Percentiles rank a stretch among this genome's conserved stretches.
Conservation (phyloP, 2,329 filamentous ascomycete genomes). For the Trichoderma endophyticum region DNA sequence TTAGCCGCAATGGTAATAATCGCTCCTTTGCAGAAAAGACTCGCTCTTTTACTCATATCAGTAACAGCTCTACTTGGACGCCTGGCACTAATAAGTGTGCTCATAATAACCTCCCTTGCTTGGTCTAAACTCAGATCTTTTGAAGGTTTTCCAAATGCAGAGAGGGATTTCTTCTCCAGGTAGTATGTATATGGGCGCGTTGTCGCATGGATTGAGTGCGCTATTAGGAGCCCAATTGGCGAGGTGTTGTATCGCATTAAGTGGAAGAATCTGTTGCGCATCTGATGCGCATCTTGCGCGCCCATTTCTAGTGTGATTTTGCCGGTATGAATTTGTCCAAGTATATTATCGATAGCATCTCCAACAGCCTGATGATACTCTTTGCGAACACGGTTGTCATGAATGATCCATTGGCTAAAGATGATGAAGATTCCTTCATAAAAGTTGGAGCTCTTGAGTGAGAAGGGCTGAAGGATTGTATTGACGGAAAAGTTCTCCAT, state of each 20-base stretch:
- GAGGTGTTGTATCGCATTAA: background rate
- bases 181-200: background rate
- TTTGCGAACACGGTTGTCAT: background rate
- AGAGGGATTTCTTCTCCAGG: background rate
- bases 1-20: background rate
- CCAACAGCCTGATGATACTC: background rate
- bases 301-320: background rate
- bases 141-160: background rate
- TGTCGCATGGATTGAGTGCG: background rate
- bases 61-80: background rate
- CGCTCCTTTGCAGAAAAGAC: background rate
- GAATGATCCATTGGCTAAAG: background rate
- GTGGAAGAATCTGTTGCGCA: background rate
- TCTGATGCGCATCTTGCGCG: background rate
- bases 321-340: background rate
- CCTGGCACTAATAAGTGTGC: background rate
- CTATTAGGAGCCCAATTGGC: background rate
- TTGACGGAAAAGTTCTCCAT: background rate
- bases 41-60: background rate
- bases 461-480: background rate
- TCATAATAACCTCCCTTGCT: background rate
- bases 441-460: no score
- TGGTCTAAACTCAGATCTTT: background rate
- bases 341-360: background rate
- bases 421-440: background rate